Evolutionary conservation across 805 yeast species (phyloP), one percentile per base, ranked within the genome.

Genomic region (Myxozyma udenii): DNA sequence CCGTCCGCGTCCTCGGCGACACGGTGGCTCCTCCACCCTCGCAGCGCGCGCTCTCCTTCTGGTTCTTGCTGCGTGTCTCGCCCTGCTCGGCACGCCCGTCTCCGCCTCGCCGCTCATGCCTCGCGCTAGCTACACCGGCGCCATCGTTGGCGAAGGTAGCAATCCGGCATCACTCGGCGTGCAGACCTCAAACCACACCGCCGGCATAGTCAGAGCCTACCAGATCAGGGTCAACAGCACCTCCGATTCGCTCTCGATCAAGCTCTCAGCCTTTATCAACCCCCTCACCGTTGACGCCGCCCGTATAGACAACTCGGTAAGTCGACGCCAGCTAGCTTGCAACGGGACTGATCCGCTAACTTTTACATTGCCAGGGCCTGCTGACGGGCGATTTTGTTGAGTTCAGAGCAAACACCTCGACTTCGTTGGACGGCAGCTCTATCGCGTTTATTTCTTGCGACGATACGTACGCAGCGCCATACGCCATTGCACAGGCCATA

Each of bases 361-460:
- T n/a, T n/a, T n/a, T n/a, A n/a, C n/a, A n/a, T n/a, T n/a, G n/a
- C n/a, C n/a, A n/a, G n/a, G n/a, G n/a, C n/a, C n/a, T n/a, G n/a
- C 16, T 21, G 22, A 22, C 9, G n/a, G 1, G 19, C 2, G 24
- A 22, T 21, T 39, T 55, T 21, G 47, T 53, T n/a, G 32, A 38
- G 7, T 55, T 28, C 36, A 3, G 28, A n/a, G 54, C 54, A 12
- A 53, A 53, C 44, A 46, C 54, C 2, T 37, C 54, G 3, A 32
- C 33, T 9, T 23, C 40, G 25, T 37, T 55, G 19, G 41, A 51
- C 36, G 12, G 12, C 37, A 19, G 26, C n/a, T 40, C 50, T 14
- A 53, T 55, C 30, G 55, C 60, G 18, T 55, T 44, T 40, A 55
- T 55, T 22, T 52, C 60, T 2, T 55, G 60, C 43, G 60, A 53